Conservation (phyloP, 148 eudicot genomes). For the Spergularia marina region DNA sequence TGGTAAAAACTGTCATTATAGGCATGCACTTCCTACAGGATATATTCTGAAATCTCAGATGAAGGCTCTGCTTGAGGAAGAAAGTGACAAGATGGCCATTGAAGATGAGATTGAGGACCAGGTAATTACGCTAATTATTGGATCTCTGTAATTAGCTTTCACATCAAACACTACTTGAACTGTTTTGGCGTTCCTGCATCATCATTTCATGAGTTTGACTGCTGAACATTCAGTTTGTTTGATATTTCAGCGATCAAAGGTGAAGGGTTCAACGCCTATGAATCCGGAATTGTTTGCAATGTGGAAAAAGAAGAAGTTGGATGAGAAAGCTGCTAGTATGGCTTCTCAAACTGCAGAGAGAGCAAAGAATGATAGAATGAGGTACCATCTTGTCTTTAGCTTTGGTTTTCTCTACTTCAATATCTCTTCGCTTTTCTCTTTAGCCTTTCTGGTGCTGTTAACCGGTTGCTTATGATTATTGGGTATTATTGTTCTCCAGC, state of each 20-base stretch:
- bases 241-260: constrained; percentile 59
- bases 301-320: constrained; percentile 79
- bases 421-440: background rate
- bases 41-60: constrained; percentile 90
- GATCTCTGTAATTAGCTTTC: background rate
- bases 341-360: constrained; percentile 75
- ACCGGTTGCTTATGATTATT: background rate
- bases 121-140: constrained; percentile 37
- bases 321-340: constrained; percentile 58
- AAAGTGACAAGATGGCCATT: constrained; percentile 61
- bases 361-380: constrained; percentile 90
- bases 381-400: constrained; percentile 36
- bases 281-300: constrained; percentile 60
- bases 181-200: background rate
- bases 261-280: constrained; percentile 65
- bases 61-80: constrained; percentile 95
- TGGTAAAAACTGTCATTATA: constrained; percentile 79
- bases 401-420: background rate
- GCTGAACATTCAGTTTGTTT: constrained; percentile 19
- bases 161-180: background rate
- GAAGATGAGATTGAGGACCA: constrained; percentile 90
- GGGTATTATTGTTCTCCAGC: constrained; percentile 37
- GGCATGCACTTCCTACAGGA: constrained; percentile 97
- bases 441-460: background rate
- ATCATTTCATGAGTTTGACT: background rate